Conservation (phyloP, 1,139 yeast species). For the Hyphopichia khmerensis region DNA sequence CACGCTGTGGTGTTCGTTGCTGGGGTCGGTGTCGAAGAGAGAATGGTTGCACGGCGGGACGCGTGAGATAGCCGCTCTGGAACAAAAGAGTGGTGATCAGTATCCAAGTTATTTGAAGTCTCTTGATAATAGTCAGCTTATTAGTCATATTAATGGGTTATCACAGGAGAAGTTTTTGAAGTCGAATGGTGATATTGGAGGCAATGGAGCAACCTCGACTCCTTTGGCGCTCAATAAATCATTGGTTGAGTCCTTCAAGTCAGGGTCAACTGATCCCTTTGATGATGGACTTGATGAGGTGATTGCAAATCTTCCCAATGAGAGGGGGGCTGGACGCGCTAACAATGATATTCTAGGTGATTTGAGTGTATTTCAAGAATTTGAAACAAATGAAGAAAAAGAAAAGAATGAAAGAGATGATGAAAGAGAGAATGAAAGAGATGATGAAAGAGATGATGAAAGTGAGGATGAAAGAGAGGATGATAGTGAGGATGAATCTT, state of each 20-base stretch:
- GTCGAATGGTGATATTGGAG: no score
- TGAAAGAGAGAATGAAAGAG: background rate
- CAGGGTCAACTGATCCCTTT: conserved; percentile 30
- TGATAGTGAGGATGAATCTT: conserved; percentile 16
- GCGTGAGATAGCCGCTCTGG: background rate
- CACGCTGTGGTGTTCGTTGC: no score
- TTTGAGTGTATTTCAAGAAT: no score
- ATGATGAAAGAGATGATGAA: no score
- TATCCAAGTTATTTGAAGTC: conserved; percentile 21
- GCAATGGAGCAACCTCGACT: background rate
- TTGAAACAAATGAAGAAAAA: no score
- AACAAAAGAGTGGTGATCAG: background rate
- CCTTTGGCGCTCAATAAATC: background rate
- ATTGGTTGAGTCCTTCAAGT: conserved; percentile 2
- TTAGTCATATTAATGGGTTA: conserved; percentile 28
- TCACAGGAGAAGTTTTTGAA: background rate
- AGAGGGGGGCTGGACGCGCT: no score
- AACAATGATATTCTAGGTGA: background rate
- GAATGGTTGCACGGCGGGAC: no score
- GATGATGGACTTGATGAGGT: conserved; percentile 39
- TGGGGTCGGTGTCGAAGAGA: no score
- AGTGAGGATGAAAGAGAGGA: no score
- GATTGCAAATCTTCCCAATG: conserved; percentile 8
- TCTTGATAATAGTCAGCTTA: conserved; percentile 32
- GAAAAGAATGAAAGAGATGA: background rate